A percentile compares a stretch with the other conserved stretches of the same genome.
phyloP scores from a whole-genome alignment of 495 filamentous ascomycete species.

The Lepidopterella palustris region DNA sequence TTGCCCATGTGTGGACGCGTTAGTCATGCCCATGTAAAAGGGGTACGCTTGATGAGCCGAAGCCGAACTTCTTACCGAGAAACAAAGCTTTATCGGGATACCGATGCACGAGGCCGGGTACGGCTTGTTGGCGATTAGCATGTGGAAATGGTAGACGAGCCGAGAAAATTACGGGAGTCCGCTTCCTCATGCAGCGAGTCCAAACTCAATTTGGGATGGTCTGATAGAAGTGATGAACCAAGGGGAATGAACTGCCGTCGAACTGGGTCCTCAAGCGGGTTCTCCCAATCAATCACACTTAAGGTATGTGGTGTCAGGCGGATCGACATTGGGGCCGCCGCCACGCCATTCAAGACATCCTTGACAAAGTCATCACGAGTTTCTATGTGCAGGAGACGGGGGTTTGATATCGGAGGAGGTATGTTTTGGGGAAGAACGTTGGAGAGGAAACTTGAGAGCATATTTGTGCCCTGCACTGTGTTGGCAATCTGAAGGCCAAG shows the following conservation, averaged over 20 bases:
- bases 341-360: slow-evolving; percentile 46
- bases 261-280: slow-evolving; percentile 50
- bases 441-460: slow-evolving; percentile 42
- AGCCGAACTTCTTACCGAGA: slow-evolving; percentile 51
- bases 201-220: slow-evolving; percentile 41
- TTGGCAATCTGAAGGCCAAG: slow-evolving; percentile 27
- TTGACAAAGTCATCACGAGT: slow-evolving; percentile 45
- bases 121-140: slow-evolving; percentile 8
- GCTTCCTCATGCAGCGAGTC: slow-evolving; percentile 43
- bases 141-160: slow-evolving; percentile 17
- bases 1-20: no score
- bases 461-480: slow-evolving; percentile 36
- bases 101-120: slow-evolving; percentile 48
- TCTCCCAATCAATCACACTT: slow-evolving; percentile 47
- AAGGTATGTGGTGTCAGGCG: slow-evolving; percentile 51
- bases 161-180: slow-evolving; percentile 35
- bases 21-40: no score
- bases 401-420: slow-evolving; percentile 25
- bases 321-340: slow-evolving; percentile 48
- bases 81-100: slow-evolving; percentile 56
- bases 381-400: slow-evolving; percentile 32
- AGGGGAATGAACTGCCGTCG: slow-evolving; percentile 50
- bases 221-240: slow-evolving; percentile 42
- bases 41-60: no score
- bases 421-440: slow-evolving; percentile 43